Conservation (phyloP, 306 rosid species). For the Mucuna pruriens region DNA sequence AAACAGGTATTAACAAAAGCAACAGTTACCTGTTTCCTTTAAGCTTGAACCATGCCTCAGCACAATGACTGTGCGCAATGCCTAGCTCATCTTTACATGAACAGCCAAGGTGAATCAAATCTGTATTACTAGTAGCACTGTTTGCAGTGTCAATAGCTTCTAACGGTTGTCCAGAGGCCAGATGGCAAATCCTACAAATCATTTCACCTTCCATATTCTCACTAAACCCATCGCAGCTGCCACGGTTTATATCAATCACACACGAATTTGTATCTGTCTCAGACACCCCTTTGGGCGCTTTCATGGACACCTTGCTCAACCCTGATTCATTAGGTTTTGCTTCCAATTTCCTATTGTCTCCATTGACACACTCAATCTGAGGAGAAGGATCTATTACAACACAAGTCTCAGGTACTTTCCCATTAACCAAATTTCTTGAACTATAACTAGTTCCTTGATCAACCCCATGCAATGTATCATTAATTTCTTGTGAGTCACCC, state of each 20-base stretch:
- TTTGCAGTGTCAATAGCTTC: conserved; percentile 43
- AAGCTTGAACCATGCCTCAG: conserved; percentile 89
- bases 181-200: conserved; percentile 89
- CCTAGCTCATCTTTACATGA: conserved; percentile 88
- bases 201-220: conserved; percentile 68
- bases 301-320: conserved; percentile 39
- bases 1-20: conserved; percentile 9
- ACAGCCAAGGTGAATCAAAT: conserved; percentile 85
- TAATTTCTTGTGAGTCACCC: conserved; percentile 9
- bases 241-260: conserved; percentile 62
- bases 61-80: conserved; percentile 76
- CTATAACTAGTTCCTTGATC: conserved; percentile 50
- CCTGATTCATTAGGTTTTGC: conserved; percentile 47
- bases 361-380: conserved; percentile 39
- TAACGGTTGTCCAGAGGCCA: conserved; percentile 68
- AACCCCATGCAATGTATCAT: conserved; percentile 38
- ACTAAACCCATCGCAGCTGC: conserved; percentile 44
- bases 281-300: conserved; percentile 50
- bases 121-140: conserved; percentile 29
- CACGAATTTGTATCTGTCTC: conserved; percentile 54
- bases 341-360: conserved; percentile 42
- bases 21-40: conserved; percentile 80
- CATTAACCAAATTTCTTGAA: conserved; percentile 42
- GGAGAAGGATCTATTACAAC: conserved; percentile 52
- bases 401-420: conserved; percentile 47